phyloP scores from a whole-genome alignment of 208 protist genomes.

The Leishmania aethiopica region DNA sequence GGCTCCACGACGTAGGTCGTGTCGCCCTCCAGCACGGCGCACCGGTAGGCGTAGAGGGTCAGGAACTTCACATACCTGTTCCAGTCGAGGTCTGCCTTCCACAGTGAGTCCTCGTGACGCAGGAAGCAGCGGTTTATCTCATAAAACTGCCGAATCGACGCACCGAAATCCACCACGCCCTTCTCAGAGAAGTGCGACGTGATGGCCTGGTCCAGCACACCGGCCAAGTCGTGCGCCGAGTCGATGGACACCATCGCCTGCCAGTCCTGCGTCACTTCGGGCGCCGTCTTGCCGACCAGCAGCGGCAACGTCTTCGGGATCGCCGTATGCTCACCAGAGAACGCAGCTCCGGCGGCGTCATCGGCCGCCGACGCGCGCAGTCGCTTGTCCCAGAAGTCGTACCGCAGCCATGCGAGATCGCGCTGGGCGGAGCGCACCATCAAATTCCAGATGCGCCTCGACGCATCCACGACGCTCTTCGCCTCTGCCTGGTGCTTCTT shows the following conservation, averaged over 20 bases:
- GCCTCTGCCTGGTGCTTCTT: conserved; percentile 44
- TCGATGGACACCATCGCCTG: conserved; percentile 36
- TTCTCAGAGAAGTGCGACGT: conserved; percentile 80
- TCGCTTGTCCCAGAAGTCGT: conserved; percentile 86
- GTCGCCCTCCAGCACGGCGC: conserved; percentile 32
- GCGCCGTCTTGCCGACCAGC: conserved; percentile 14
- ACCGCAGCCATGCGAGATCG: conserved; percentile 80
- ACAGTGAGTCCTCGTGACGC: conserved; percentile 41
- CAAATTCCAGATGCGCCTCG: conserved; percentile 83
- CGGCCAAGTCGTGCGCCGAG: conserved; percentile 62
- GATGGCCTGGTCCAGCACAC: conserved; percentile 78
- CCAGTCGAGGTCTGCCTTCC: conserved; percentile 55
- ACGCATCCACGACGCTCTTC: conserved; percentile 63
- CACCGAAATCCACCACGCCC: conserved; percentile 36
- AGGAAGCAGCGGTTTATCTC: conserved; percentile 52
- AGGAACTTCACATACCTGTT: conserved; percentile 86
- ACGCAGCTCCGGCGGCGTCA: not conserved
- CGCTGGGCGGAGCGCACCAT: conserved; percentile 83
- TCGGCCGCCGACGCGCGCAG: conserved; percentile 10
- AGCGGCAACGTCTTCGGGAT: conserved; percentile 31
- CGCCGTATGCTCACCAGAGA: conserved; percentile 14
- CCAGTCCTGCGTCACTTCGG: conserved; percentile 30
- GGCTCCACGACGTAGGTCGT: conserved; percentile 42
- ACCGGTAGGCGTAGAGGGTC: conserved; percentile 73
- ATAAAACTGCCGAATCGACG: conserved; percentile 62